phyloP scores from a whole-genome alignment of 257 asterid genomes.

The Lantana camara region DNA sequence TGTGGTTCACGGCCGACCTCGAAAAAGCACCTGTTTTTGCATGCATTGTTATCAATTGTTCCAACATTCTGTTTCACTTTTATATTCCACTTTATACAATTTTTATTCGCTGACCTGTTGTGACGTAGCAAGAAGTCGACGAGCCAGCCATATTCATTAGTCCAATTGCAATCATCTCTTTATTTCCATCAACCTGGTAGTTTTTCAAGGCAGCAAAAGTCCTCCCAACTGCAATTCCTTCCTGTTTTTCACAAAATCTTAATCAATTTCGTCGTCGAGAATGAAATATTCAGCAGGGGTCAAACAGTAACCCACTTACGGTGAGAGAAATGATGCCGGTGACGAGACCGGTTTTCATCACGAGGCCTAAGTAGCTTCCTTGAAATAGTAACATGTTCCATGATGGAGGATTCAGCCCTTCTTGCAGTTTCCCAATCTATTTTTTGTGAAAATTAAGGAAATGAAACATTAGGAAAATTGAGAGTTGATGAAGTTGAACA shows the following conservation, averaged over 20 bases:
- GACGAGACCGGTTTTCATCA: constrained; percentile 63
- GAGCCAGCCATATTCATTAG: constrained; percentile 77
- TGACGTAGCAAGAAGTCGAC: constrained; percentile 72
- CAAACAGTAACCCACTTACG: constrained; percentile 36
- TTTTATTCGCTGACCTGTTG: constrained; percentile 44
- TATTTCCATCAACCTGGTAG: constrained; percentile 83
- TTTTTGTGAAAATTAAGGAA: background rate
- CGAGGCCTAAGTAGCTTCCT: constrained; percentile 60
- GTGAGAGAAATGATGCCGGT: constrained; percentile 82
- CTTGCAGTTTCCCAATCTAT: constrained; percentile 66
- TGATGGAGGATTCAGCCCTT: constrained; percentile 80
- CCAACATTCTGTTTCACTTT: too few relatives aligned
- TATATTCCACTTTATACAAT: too few relatives aligned
- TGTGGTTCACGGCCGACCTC: constrained; percentile 82
- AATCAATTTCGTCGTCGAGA: too few relatives aligned
- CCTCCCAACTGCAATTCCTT: constrained; percentile 85
- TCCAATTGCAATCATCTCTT: constrained; percentile 85
- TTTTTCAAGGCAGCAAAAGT: constrained; percentile 80
- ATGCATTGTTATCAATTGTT: background rate
- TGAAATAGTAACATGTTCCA: constrained; percentile 72
- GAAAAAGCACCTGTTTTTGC: constrained; percentile 60
- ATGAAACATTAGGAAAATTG: background rate
- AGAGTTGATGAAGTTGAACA: background rate
- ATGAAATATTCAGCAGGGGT: too few relatives aligned
- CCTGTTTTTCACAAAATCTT: constrained; percentile 38